These are phyloP conservation scores for Paecilomyces sp. DNA, from an alignment of 2,329 filamentous ascomycete genomes.

Conservation along the genomic window DNA sequence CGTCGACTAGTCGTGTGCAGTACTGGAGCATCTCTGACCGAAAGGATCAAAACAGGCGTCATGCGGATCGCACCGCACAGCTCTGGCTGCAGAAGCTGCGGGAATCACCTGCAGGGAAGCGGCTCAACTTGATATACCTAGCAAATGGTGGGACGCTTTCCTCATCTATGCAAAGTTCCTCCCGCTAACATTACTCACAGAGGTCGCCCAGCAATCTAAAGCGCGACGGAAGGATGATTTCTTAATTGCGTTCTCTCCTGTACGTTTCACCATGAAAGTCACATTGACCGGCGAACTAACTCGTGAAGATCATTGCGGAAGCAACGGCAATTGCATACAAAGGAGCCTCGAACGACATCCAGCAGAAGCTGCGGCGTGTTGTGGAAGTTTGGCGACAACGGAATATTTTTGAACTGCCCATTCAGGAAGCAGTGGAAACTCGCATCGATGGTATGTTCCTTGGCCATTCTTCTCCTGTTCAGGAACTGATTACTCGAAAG, in stretches of 20 bases:
- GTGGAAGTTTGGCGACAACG: constrained; percentile 92
- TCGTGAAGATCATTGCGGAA: constrained; percentile 66
- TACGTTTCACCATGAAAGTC: constrained; percentile 19
- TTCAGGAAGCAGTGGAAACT: constrained; percentile 73
- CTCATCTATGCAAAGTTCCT: background rate
- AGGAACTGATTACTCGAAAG: constrained; percentile 21
- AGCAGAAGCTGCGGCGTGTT: constrained; percentile 78
- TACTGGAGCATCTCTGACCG: constrained; percentile 9
- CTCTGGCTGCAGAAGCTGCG: constrained; percentile 87
- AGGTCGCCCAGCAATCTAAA: constrained; percentile 94
- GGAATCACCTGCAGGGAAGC: constrained; percentile 77
- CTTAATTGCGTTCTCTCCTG: constrained; percentile 79
- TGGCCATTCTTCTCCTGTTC: background rate
- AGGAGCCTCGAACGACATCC: constrained; percentile 75
- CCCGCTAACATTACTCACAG: background rate
- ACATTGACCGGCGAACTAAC: constrained; percentile 13
- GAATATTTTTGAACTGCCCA: constrained; percentile 70
- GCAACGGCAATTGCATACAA: constrained; percentile 88
- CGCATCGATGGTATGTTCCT: constrained; percentile 62
- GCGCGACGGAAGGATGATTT: constrained; percentile 90
- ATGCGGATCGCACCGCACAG: constrained; percentile 84
- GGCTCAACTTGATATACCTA: constrained; percentile 86
- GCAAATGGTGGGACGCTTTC: constrained; percentile 65
- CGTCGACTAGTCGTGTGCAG: constrained; percentile 11
- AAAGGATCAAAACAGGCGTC: constrained; percentile 54